Evolutionary conservation across 768 basidiomycete genomes (phyloP).

Genomic region (Lanmaoa pseudosensibilis): DNA sequence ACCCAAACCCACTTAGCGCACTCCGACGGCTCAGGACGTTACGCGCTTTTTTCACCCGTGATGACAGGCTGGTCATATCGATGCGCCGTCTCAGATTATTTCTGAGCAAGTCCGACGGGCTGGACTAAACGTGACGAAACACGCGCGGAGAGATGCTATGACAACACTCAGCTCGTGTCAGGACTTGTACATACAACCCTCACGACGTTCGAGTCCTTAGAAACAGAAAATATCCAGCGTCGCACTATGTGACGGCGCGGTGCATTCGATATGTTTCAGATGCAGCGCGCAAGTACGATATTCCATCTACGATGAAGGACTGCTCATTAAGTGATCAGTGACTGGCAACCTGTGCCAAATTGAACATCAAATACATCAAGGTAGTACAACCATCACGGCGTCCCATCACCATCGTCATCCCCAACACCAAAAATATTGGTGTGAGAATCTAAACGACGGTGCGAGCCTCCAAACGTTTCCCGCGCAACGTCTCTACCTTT

Average conservation of each 20-base stretch:
- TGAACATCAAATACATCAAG: not conserved
- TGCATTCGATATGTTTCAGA: not conserved
- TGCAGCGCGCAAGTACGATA: not conserved
- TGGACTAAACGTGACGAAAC: too few species aligned
- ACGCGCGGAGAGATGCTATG: too few species aligned
- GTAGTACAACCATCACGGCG: not conserved
- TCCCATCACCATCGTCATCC: conserved; percentile 17
- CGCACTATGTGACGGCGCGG: not conserved
- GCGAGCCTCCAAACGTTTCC: conserved; percentile 38
- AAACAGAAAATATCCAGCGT: not conserved
- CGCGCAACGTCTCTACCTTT: conserved; percentile 52
- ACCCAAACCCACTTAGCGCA: too few species aligned
- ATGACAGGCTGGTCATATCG: too few species aligned
- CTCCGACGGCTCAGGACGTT: not conserved
- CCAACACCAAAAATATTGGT: conserved; percentile 8
- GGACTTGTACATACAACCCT: too few species aligned
- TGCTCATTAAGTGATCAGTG: not conserved
- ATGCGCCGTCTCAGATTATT: too few species aligned
- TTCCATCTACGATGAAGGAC: not conserved
- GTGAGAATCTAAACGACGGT: conserved; percentile 5
- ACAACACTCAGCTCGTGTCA: too few species aligned
- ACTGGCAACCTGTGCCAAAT: not conserved
- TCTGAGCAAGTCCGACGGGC: too few species aligned
- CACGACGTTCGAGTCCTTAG: not conserved
- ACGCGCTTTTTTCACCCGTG: not conserved